phyloP scores from a whole-genome alignment of 2,329 filamentous ascomycete species.

The Fusarium keratoplasticum region DNA sequence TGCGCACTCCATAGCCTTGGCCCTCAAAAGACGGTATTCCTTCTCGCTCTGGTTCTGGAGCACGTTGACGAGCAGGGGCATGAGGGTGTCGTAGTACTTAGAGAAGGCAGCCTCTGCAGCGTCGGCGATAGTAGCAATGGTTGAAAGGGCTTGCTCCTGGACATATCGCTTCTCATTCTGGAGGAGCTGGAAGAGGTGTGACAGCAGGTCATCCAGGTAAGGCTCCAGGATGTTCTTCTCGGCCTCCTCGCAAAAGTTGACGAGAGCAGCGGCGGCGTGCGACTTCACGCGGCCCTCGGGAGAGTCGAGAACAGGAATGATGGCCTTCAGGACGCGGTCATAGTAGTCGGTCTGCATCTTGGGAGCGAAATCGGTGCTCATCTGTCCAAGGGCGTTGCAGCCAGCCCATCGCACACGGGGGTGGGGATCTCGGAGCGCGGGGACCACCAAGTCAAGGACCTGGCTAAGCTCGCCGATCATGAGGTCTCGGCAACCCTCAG shows the following conservation, averaged over 20 bases:
- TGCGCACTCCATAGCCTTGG: constrained; percentile 99
- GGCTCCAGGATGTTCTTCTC: constrained; percentile 93
- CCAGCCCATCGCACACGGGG: constrained; percentile 96
- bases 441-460: constrained; percentile 93
- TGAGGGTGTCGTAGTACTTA: constrained; percentile 94
- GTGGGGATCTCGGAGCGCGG: constrained; percentile 88
- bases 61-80: constrained; percentile 93
- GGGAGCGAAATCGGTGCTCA: constrained; percentile 99
- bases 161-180: constrained; percentile 95
- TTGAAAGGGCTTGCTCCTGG: constrained; percentile 96
- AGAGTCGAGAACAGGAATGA: constrained; percentile 91
- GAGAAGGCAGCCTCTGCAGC: constrained; percentile 94
- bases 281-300: constrained; percentile 95
- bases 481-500: constrained; percentile 93
- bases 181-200: constrained; percentile 86
- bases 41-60: constrained; percentile 91
- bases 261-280: constrained; percentile 95
- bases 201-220: constrained; percentile 89
- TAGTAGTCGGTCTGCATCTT: constrained; percentile 99
- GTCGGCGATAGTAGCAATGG: constrained; percentile 98
- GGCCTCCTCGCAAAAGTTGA: constrained; percentile 99
- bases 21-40: constrained; percentile 89
- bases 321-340: constrained; percentile 84
- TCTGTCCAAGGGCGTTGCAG: constrained; percentile 98
- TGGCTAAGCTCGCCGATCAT: constrained; percentile 97